These are phyloP conservation scores for Backusella liffmaniae DNA, from an alignment of 192 early-diverging fungal species.

Conservation along the genomic window DNA sequence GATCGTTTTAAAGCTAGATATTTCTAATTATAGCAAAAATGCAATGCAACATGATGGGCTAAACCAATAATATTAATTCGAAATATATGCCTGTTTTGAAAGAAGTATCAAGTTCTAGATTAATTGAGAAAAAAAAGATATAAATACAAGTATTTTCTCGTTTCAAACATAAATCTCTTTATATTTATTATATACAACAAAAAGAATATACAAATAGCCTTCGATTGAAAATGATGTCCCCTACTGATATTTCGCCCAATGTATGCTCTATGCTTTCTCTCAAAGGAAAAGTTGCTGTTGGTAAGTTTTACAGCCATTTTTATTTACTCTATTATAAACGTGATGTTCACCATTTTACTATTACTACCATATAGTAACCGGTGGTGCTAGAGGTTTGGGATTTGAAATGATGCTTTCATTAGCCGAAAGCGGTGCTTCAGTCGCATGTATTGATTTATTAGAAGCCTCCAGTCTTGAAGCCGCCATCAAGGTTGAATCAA, in stretches of 20 bases:
- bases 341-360: no score
- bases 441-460: constrained; percentile 36
- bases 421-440: constrained; percentile 37
- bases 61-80: background rate
- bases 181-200: background rate
- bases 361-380: constrained; percentile 22
- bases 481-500: background rate
- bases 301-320: background rate
- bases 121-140: background rate
- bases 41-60: background rate
- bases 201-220: background rate
- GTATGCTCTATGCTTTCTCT: constrained; percentile 21
- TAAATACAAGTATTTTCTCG: background rate
- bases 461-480: constrained; percentile 20
- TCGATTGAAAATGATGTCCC: background rate
- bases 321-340: background rate
- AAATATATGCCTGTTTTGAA: constrained; percentile 4
- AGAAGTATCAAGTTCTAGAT: background rate
- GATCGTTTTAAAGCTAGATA: background rate
- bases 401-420: constrained; percentile 40
- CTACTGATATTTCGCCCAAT: background rate
- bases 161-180: background rate
- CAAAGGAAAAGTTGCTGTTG: constrained; percentile 33
- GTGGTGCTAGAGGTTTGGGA: constrained; percentile 39
- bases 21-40: background rate